Evolutionary conservation across 257 asterid species (phyloP), one percentile per base, ranked within the genome.

Genomic region (Fraxinus quadrangulata): DNA sequence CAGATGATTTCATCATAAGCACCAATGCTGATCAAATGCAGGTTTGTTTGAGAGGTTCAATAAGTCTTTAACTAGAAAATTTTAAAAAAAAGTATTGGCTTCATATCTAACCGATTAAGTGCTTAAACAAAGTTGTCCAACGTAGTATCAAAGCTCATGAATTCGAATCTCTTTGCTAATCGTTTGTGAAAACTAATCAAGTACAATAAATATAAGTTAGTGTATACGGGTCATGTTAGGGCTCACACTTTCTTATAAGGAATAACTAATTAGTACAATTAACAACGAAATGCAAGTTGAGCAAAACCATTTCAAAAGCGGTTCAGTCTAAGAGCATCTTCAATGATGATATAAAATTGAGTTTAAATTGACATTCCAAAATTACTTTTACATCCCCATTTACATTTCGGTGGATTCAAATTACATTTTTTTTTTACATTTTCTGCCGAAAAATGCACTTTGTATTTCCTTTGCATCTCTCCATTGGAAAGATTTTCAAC

Each of bases 1-100:
- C 88, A 0, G 96, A 94, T 79, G 98, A 92, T 73, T 94, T 94
- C 88, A 80, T 94, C 6, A 42, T 92, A 67, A 90, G 98, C 85
- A 86, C 93, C 40, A 51, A 82, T 49, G 21, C 74, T 1, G 66
- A 88, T 0, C 96, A 88, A 85, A 90, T 93, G 98, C 89, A 81
- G 95, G 94, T 90, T 51, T 23, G 81, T 76, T 72, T 23, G 5
- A 59, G 21, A 14, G 16, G 7, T 47, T 47, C 4, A 47, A 16
- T 16, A 16, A 47, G 6, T 7, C 21, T 16, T 16, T 14, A 4
- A 47, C 19, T 24, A 51, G 1, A 51, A 51, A 51, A 14, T 51
- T 51, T 51, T 4, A 16, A 51, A 2, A 51, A 51, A 51, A 51
- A 16, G 23, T 8, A 51, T 6, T n/a, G 66, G 12, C 28, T 56